phyloP scores from a whole-genome alignment of 1,139 yeast species.

The Pichia sp. region DNA sequence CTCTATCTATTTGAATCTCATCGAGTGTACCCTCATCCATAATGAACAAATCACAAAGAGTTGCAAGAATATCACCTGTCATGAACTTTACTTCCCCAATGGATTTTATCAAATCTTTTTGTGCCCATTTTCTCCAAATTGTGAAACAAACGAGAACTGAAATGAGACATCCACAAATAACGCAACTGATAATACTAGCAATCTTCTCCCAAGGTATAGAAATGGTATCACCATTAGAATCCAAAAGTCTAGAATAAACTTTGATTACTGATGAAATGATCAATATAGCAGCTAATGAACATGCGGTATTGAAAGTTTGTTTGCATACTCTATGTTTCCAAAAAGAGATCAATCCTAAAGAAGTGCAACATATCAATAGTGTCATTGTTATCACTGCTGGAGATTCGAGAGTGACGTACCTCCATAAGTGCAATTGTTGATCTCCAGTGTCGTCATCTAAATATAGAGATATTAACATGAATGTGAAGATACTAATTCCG shows the following conservation, averaged over 20 bases:
- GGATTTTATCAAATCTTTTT: constrained; percentile 4
- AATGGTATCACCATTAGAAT: constrained; percentile 34
- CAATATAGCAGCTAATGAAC: constrained; percentile 69
- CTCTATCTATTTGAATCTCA: constrained; percentile 4
- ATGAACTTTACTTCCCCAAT: constrained; percentile 29
- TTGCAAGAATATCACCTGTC: constrained; percentile 7
- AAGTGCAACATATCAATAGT: constrained; percentile 44
- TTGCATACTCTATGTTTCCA: constrained; percentile 61
- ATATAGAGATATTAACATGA: constrained; percentile 44
- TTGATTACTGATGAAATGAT: constrained; percentile 67
- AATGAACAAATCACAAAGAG: constrained; percentile 11
- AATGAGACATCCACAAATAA: constrained; percentile 53
- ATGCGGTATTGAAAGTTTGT: constrained; percentile 74
- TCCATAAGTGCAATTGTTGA: neutral
- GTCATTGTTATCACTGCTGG: constrained; percentile 7
- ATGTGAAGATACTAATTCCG: constrained; percentile 46
- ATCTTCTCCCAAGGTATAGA: constrained; percentile 44
- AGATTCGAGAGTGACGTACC: neutral
- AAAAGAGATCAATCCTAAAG: constrained; percentile 61
- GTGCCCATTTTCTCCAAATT: constrained; percentile 34
- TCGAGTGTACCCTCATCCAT: constrained; percentile 1
- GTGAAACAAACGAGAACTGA: constrained; percentile 53
- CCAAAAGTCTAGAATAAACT: constrained; percentile 43
- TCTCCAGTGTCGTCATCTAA: neutral
- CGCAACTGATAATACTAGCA: constrained; percentile 50